Conservation (phyloP, 805 yeast species). For the Candida sakaeoensis region DNA sequence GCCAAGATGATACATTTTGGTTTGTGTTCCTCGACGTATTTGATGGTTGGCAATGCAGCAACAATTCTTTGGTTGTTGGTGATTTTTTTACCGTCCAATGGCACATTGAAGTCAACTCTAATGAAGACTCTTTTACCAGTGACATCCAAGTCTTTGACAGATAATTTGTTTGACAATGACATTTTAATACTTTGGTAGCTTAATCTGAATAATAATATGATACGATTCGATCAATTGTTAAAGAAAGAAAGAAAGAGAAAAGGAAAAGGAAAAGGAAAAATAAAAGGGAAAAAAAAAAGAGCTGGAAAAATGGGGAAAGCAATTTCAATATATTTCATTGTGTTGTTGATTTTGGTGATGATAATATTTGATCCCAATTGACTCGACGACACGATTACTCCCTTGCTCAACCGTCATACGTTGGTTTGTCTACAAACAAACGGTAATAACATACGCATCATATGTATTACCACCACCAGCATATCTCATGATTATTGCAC, state of each 20-base stretch:
- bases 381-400: too few relatives aligned
- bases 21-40: conserved; percentile 86
- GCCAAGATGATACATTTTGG: conserved; percentile 92
- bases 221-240: conserved; percentile 4
- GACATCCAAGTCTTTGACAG: conserved; percentile 87
- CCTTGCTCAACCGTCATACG: too few relatives aligned
- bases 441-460: too few relatives aligned
- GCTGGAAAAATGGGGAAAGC: background rate
- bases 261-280: background rate
- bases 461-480: background rate
- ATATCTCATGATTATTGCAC: background rate
- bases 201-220: background rate
- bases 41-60: conserved; percentile 98
- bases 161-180: conserved; percentile 92
- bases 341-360: background rate
- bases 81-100: conserved; percentile 92
- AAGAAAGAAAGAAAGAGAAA: background rate
- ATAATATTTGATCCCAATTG: too few relatives aligned
- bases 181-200: too few relatives aligned
- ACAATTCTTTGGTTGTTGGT: conserved; percentile 99
- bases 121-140: conserved; percentile 94
- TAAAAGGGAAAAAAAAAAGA: background rate
- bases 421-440: too few relatives aligned
- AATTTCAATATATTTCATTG: too few relatives aligned
- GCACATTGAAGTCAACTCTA: conserved; percentile 96